Conservation (phyloP, 2,329 filamentous ascomycete species). For the Claviceps africana region DNA sequence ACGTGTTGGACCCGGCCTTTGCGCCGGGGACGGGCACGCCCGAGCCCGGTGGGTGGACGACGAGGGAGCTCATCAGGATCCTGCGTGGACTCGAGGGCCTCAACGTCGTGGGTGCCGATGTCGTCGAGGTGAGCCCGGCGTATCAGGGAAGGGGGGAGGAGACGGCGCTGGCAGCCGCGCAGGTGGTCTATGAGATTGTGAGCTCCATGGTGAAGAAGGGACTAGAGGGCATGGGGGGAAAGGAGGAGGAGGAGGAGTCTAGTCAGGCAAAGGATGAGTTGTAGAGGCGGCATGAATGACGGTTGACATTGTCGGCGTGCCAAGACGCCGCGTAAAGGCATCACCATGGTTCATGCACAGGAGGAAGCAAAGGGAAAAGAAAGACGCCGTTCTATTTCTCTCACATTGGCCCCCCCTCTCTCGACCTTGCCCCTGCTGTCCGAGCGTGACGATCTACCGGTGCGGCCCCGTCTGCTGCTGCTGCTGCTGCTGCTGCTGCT, state of each 20-base stretch:
- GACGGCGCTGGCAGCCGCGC: constrained; percentile 69
- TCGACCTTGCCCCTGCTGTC: no score
- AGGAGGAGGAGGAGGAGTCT: constrained; percentile 7
- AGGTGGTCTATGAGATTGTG: constrained; percentile 75
- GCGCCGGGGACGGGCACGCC: constrained; percentile 72
- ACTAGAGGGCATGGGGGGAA: constrained; percentile 23
- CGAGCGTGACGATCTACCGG: no score
- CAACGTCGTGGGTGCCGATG: constrained; percentile 78
- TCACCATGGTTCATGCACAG: no score
- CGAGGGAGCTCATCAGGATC: constrained; percentile 72
- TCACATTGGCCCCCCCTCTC: no score
- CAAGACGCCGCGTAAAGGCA: no score
- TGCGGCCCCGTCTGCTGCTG: not conserved
- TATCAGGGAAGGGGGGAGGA: constrained; percentile 72
- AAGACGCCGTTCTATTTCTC: no score
- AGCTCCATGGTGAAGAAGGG: constrained; percentile 55
- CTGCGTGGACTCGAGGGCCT: constrained; percentile 67
- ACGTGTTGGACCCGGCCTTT: constrained; percentile 60
- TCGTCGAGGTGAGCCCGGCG: constrained; percentile 72
- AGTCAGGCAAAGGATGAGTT: constrained; percentile 24
- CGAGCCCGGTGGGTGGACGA: constrained; percentile 85
- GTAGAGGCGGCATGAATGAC: no score
- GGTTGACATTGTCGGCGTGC: no score
- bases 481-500: no score
- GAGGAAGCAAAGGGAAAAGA: no score